Base-by-base conservation (phyloP, 108 stramenopile genomes). In the Fistulifera solaris region DNA sequence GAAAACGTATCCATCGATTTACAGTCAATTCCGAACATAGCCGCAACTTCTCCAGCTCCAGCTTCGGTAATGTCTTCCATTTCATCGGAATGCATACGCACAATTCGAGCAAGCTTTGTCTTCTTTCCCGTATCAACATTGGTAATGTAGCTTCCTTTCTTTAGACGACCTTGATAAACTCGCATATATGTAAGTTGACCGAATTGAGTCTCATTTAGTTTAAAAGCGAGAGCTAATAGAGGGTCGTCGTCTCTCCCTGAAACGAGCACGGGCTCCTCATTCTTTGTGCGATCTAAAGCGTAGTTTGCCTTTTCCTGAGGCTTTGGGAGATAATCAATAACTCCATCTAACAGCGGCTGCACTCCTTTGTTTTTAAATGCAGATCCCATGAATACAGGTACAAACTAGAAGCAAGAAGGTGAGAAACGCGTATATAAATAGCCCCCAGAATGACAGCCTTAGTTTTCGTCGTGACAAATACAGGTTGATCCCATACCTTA, bases 281-380 rank as follows among this genome's bases (percentile, higher is more conserved):
- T 75, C 25, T 92, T 88, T 24, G 54, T 66, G 27, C 74, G 70
- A 72, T 98, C 96, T 15, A 98, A 68, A 0, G 97, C 97, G 60
- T 59, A 88, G 61, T 96, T 96, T 24, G 82, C 58, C 61, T 96
- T 92, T 65, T 98, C 96, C 19, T 48, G 50, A 2, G 99, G 99
- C 46, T 76, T 67, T 6, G 99, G 99, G 18, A 99, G 68, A 73
- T 96, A 99, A 49, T 91, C 83, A 26, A 94, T 40, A 23, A 99
- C 97, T 17, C 96, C 99, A 70, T 99, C 97, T 39, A 99, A 73
- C 23, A 99, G 79, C 3, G 94, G 75, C 54, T 99, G 99, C 22
- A 97, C 96, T 43, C 98, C 98, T 62, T 96, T 96, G 74, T 99
- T 99, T 84, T 99, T 99, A 71, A 91, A 99, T 5, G 99, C 97